Percentiles rank a stretch among this genome's conserved stretches.
Conservation (phyloP, 2,329 filamentous ascomycete genomes). For the Colletotrichum siamense region DNA sequence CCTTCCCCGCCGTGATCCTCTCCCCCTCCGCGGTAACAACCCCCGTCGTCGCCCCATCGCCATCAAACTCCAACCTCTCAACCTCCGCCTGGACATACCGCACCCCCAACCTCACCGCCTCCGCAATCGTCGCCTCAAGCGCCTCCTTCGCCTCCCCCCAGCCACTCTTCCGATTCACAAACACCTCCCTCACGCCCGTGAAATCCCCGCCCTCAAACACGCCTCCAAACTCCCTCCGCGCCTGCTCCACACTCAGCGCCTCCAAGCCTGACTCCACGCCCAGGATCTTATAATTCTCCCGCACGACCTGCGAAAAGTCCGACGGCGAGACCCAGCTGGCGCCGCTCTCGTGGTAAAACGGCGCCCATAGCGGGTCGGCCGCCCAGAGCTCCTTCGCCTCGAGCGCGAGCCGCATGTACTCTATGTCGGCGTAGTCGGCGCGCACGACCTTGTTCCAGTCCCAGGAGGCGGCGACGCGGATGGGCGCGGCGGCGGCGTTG, state of each 20-base stretch:
- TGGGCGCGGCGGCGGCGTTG: slow-evolving; percentile 25
- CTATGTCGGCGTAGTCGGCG: slow-evolving; percentile 37
- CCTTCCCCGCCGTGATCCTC: slow-evolving; percentile 51
- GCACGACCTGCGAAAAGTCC: slow-evolving; percentile 36
- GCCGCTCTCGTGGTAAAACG: slow-evolving; percentile 35
- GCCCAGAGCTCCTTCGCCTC: slow-evolving; percentile 35
- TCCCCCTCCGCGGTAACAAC: slow-evolving; percentile 51
- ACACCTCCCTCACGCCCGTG: slow-evolving; percentile 54
- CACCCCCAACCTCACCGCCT: slow-evolving; percentile 53
- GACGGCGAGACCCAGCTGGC: slow-evolving; percentile 44
- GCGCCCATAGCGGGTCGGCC: slow-evolving; percentile 29
- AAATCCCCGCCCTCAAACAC: slow-evolving; percentile 60
- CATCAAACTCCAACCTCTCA: slow-evolving; percentile 42
- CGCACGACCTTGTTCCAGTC: slow-evolving; percentile 45
- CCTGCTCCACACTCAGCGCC: slow-evolving; percentile 52
- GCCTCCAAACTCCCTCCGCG: slow-evolving; percentile 51
- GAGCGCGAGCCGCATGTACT: slow-evolving; percentile 33
- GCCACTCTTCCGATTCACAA: slow-evolving; percentile 59
- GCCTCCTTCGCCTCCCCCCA: slow-evolving; percentile 63
- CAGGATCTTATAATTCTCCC: slow-evolving; percentile 33
- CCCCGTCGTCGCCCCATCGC: slow-evolving; percentile 49
- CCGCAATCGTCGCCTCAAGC: slow-evolving; percentile 51
- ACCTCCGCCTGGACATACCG: slow-evolving; percentile 55
- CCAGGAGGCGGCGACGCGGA: slow-evolving; percentile 30
- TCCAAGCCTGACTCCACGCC: slow-evolving; percentile 35